Percentiles rank a stretch among this genome's conserved stretches.
These are phyloP conservation scores for Prunus padus DNA, from an alignment of 306 rosid genomes.

Conservation along the genomic window DNA sequence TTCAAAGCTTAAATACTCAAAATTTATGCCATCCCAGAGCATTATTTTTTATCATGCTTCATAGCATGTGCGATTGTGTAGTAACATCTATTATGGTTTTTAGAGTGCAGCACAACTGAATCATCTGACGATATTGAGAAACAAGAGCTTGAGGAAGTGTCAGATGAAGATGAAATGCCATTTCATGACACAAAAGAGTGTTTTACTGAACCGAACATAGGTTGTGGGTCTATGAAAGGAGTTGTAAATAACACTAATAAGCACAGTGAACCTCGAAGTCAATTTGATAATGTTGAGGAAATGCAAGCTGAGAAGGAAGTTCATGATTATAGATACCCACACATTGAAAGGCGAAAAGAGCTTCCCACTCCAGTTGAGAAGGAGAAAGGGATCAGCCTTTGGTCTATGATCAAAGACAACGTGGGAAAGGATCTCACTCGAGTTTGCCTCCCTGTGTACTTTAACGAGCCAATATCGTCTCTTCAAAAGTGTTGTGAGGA, in stretches of 20 bases:
- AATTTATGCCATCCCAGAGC: neutral
- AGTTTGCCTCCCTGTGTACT: slow-evolving; percentile 98
- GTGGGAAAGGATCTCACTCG: slow-evolving; percentile 97
- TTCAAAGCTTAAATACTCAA: slow-evolving; percentile 1
- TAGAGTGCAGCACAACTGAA: slow-evolving; percentile 95
- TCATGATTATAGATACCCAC: slow-evolving; percentile 36
- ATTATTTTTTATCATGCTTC: neutral
- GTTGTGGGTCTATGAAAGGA: slow-evolving; percentile 42
- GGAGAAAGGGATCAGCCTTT: slow-evolving; percentile 94
- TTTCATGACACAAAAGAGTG: slow-evolving; percentile 69
- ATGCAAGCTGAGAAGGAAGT: slow-evolving; percentile 36
- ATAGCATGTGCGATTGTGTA: slow-evolving; percentile 1
- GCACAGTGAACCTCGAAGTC: slow-evolving; percentile 33
- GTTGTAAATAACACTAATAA: slow-evolving; percentile 34
- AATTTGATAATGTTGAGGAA: slow-evolving; percentile 39
- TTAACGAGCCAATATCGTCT: slow-evolving; percentile 95
- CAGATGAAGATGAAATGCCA: slow-evolving; percentile 78
- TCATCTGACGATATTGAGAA: slow-evolving; percentile 91
- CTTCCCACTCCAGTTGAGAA: slow-evolving; percentile 94
- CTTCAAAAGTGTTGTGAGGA: slow-evolving; percentile 98
- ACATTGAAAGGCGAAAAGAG: slow-evolving; percentile 66
- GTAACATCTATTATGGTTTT: slow-evolving; percentile 27
- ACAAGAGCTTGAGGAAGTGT: slow-evolving; percentile 83
- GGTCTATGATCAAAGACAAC: slow-evolving; percentile 97
- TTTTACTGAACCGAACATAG: slow-evolving; percentile 57